Percentiles rank a stretch among this genome's conserved stretches.
These are phyloP conservation scores for Tricholoma bakamatsutake DNA, from an alignment of 768 basidiomycete genomes.

Conservation along the genomic window DNA sequence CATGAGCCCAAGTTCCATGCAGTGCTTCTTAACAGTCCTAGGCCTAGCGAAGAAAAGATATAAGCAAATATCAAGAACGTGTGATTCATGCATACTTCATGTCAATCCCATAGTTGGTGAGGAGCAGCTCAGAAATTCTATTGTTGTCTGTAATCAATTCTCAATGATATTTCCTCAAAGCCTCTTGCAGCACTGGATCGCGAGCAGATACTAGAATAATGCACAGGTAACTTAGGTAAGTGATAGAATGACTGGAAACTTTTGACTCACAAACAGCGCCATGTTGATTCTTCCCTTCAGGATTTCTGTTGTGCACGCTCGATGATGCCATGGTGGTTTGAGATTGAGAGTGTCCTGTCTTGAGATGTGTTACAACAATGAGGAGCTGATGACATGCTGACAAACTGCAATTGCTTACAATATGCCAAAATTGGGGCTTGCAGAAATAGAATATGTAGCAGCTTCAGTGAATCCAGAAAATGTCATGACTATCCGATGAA, in stretches of 20 bases:
- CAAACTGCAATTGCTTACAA: neutral
- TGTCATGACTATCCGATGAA: too few species aligned
- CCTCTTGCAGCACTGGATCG: slow-evolving; percentile 5
- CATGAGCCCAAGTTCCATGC: neutral
- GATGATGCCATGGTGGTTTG: neutral
- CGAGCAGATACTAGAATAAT: slow-evolving; percentile 5
- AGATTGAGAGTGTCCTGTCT: neutral
- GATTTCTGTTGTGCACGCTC: slow-evolving; percentile 11
- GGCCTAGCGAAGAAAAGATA: too few species aligned
- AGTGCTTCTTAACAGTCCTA: neutral
- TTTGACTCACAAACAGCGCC: slow-evolving; percentile 9
- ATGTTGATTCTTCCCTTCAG: slow-evolving; percentile 16
- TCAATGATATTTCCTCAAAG: slow-evolving; percentile 10
- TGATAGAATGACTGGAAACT: neutral
- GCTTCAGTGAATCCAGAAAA: neutral
- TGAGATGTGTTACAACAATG: neutral
- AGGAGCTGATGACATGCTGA: neutral
- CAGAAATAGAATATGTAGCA: neutral
- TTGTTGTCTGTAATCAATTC: slow-evolving; percentile 12
- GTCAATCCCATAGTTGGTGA: slow-evolving; percentile 12
- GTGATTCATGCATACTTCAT: slow-evolving; percentile 6
- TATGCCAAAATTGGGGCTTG: neutral
- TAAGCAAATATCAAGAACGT: too few species aligned
- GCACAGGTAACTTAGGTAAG: neutral
- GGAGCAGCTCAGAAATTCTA: slow-evolving; percentile 11